Evolutionary conservation across 208 protist genomes (phyloP).

Genomic region (Hexamita inflata): DNA sequence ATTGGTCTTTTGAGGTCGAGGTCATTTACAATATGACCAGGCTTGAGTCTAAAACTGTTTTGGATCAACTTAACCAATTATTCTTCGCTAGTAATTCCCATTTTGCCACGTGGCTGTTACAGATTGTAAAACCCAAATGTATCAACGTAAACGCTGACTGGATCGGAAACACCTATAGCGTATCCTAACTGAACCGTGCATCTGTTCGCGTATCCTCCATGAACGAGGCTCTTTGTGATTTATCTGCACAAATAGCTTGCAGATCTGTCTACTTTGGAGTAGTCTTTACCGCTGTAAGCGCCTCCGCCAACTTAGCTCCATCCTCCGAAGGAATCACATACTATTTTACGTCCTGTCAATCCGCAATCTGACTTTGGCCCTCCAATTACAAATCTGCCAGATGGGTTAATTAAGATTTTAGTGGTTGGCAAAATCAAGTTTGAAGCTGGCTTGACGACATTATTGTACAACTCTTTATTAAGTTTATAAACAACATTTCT

Average conservation of each 20-base stretch:
- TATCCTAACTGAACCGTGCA: constrained; percentile 92
- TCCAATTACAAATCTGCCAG: constrained; percentile 92
- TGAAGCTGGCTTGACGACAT: background rate
- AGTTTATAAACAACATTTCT: too few relatives aligned
- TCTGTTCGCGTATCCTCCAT: constrained; percentile 72
- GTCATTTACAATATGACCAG: constrained; percentile 81
- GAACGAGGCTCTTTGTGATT: constrained; percentile 91
- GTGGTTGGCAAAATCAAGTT: constrained; percentile 42
- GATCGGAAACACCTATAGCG: constrained; percentile 90
- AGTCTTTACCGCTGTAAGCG: constrained; percentile 99
- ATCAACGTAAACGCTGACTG: constrained; percentile 89
- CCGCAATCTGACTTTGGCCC: constrained; percentile 95
- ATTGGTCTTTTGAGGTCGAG: constrained; percentile 80
- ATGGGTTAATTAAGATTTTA: constrained; percentile 93
- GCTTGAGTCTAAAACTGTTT: constrained; percentile 91
- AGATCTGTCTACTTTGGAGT: constrained; percentile 96
- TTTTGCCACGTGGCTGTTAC: constrained; percentile 45
- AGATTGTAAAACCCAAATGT: constrained; percentile 96
- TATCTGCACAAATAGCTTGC: constrained; percentile 91
- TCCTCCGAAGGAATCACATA: constrained; percentile 98
- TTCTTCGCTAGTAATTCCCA: constrained; percentile 48
- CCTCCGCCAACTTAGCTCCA: constrained; percentile 97
- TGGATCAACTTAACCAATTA: constrained; percentile 71
- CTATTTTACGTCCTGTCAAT: constrained; percentile 98
- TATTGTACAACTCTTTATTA: background rate